These are phyloP conservation scores for Arxiozyma slooffiae DNA, from an alignment of 1,139 yeast species.

Conservation along the genomic window DNA sequence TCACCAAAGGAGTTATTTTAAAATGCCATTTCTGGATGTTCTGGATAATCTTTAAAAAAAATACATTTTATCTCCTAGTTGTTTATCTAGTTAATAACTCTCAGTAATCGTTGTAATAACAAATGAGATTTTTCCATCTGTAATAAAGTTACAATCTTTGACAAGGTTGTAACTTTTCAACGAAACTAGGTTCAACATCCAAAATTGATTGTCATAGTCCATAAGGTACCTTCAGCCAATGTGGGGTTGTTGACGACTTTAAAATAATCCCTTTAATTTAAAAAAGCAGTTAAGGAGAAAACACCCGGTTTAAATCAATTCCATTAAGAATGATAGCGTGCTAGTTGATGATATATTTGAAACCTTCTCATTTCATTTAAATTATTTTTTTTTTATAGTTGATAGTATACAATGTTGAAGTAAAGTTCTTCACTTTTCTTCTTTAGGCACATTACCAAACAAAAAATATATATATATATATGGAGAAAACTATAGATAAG, in stretches of 20 bases:
- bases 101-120: conserved; percentile 77
- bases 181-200: conserved; percentile 54
- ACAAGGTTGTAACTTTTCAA: conserved; percentile 42
- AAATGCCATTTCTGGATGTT: conserved; percentile 85
- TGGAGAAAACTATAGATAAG: too few species aligned
- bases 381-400: too few species aligned
- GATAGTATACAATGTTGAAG: too few species aligned
- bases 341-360: too few species aligned
- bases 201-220: conserved; percentile 92
- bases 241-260: conserved; percentile 73
- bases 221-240: conserved; percentile 64
- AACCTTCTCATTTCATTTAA: too few species aligned
- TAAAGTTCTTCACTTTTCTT: too few species aligned
- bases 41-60: conserved; percentile 94
- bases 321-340: too few species aligned
- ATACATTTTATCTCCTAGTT: conserved; percentile 67
- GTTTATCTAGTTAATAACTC: conserved; percentile 72
- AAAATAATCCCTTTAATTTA: conserved; percentile 69
- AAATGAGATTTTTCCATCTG: conserved; percentile 78
- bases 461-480: too few species aligned
- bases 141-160: conserved; percentile 60
- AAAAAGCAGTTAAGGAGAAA: conserved; percentile 87
- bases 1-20: conserved; percentile 69
- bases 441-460: too few species aligned
- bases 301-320: conserved; percentile 89